Base-by-base conservation (phyloP, 1,284 basidiomycete genomes). In the Leccinum solheimii region DNA sequence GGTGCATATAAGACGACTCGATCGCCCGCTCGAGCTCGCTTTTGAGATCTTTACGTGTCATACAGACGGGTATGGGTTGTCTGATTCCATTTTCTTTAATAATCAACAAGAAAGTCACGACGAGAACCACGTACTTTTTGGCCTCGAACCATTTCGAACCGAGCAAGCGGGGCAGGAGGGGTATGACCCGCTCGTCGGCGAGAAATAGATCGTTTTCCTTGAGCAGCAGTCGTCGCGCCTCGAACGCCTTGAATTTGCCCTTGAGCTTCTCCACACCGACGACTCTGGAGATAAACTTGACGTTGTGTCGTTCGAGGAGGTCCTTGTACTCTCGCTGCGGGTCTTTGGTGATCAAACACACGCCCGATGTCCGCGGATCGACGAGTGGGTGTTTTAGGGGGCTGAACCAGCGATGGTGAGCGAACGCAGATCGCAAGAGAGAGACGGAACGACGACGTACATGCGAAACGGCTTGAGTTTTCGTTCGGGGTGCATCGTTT, bases 321-420 rank as follows among this genome's bases (percentile, higher is more conserved):
- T 97, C 94, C 78, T 98, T 98, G 83, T 97, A 98, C 74, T 95
- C 85, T 59, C 97, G 80, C 74, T 98, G 97, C 8, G 97, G 97
- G 76, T 97, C 94, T 78, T 98, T 98, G 57, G 91, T 91, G 74
- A 99, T 88, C 58, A 99, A 82, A 75, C 96, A 98, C 56, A 98
- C 83, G 14, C 88, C 78, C 4, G 87, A 87, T 10, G 84, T 85
- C 59, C 88, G 86, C 14, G 89, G 95, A 79, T 91, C 94, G 71
- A 92, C 86, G 63, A 93, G 80, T 2, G 96, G 90, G 75, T 97
- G 84, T 48, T 85, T 86, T 54, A 98, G 82, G 27, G 91, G 86
- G 65, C 92, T 95, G 57, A 56, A 63, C 27, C 57, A 53, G 62
- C 53, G 26, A 27, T 7, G 14, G 11, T 54, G 19, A 23, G 48